phyloP scores from a whole-genome alignment of 2,329 filamentous ascomycete genomes.

The Moelleriella libera region DNA sequence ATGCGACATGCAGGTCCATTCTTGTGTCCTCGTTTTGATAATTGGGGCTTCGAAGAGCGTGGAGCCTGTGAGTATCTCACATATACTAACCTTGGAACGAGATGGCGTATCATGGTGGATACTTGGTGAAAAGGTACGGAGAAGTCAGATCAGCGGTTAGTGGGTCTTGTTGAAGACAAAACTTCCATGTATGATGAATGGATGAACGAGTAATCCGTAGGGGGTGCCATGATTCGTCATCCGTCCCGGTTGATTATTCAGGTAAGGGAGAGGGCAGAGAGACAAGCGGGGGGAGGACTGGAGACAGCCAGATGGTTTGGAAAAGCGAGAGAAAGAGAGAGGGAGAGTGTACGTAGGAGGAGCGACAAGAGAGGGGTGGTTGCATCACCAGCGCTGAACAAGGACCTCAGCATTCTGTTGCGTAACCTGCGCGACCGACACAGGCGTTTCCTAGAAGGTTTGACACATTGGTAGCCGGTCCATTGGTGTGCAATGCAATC shows the following conservation, averaged over 20 bases:
- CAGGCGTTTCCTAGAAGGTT: constrained; percentile 5
- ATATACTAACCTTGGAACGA: constrained; percentile 5
- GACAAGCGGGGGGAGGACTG: neutral
- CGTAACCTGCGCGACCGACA: constrained; percentile 5
- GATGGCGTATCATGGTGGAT: constrained; percentile 6
- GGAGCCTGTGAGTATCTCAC: constrained; percentile 6
- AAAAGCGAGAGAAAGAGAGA: neutral
- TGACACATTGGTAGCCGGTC: constrained; percentile 2
- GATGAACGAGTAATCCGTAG: neutral
- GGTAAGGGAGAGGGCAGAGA: neutral
- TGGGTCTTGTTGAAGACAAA: constrained; percentile 5
- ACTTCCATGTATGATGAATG: neutral
- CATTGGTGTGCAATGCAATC: constrained; percentile 3
- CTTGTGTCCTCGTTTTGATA: constrained; percentile 3
- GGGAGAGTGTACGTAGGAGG: constrained; percentile 2
- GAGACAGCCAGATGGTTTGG: neutral
- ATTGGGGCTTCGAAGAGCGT: constrained; percentile 1
- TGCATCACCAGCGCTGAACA: constrained; percentile 6
- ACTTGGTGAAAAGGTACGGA: constrained; percentile 3
- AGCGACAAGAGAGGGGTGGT: constrained; percentile 1
- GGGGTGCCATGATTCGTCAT: too few species aligned
- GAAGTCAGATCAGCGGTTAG: constrained; percentile 7
- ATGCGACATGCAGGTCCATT: constrained; percentile 3
- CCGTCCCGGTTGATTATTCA: too few species aligned
- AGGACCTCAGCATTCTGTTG: constrained; percentile 5